Evolutionary conservation across 495 filamentous ascomycete genomes (phyloP).

Genomic region (Neohortaea acidophila): DNA sequence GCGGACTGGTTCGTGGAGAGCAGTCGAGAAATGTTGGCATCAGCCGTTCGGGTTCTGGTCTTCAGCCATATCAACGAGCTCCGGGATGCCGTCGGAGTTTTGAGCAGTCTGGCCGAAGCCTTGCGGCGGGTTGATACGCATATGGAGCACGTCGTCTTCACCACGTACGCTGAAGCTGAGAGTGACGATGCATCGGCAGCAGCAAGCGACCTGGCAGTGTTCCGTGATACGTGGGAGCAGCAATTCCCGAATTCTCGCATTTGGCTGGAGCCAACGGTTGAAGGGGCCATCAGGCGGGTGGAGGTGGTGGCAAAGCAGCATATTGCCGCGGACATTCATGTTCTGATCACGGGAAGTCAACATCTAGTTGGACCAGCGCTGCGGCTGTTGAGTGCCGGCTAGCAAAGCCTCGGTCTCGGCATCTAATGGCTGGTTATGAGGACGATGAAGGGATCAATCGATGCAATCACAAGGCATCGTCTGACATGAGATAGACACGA

Average conservation of each 20-base stretch:
- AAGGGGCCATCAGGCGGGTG: conserved; percentile 1
- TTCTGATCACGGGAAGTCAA: conserved; percentile 11
- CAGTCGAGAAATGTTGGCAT: neutral
- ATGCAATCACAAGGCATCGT: too few relatives aligned
- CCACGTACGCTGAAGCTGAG: conserved; percentile 10
- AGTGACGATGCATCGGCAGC: neutral
- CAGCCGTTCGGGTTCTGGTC: conserved; percentile 6
- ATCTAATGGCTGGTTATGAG: too few relatives aligned
- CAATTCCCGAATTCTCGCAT: conserved; percentile 1
- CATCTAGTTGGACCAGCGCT: conserved; percentile 10
- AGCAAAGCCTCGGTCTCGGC: too few relatives aligned
- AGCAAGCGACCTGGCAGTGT: neutral
- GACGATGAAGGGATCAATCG: too few relatives aligned
- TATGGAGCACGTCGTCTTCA: conserved; percentile 23
- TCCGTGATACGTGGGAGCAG: conserved; percentile 3
- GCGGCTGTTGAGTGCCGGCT: too few relatives aligned
- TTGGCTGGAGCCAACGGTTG: conserved; percentile 2
- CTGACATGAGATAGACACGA: too few relatives aligned
- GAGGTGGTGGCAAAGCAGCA: neutral
- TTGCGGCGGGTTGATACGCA: conserved; percentile 17
- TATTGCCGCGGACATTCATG: neutral
- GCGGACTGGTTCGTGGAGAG: conserved; percentile 30
- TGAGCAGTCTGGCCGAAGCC: conserved; percentile 22
- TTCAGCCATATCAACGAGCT: conserved; percentile 32
- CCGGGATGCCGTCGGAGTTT: conserved; percentile 25